A percentile compares a stretch with the other conserved stretches of the same genome.
phyloP scores from a whole-genome alignment of 176 grass and related monocot genomes.

The Stipa capillata region DNA sequence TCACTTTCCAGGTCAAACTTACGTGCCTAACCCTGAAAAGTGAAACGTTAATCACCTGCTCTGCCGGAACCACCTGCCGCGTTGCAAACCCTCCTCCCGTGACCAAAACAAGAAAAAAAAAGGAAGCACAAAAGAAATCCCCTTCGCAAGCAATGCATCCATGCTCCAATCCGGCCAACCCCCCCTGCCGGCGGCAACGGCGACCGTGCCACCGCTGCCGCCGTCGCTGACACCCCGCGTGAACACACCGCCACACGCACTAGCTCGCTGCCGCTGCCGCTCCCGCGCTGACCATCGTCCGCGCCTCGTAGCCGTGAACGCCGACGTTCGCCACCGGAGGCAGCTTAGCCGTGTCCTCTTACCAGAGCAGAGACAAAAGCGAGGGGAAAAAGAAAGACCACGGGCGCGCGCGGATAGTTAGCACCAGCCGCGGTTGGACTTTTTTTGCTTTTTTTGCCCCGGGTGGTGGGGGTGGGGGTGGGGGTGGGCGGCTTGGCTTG shows the following conservation, averaged over 20 bases:
- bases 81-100: neutral
- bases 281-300: neutral
- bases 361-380: conserved; percentile 3
- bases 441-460: neutral
- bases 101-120: neutral
- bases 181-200: neutral
- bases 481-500: neutral
- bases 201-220: neutral
- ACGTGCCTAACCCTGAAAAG: neutral
- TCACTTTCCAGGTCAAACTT: neutral
- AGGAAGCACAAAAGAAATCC: neutral
- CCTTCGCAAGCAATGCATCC: too few relatives aligned
- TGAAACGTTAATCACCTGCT: neutral
- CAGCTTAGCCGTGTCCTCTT: neutral
- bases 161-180: neutral
- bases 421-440: conserved; percentile 1
- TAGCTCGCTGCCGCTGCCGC: neutral
- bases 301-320: neutral
- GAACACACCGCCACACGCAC: neutral
- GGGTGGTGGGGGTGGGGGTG: neutral
- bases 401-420: neutral
- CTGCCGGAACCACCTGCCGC: neutral
- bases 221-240: neutral
- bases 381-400: conserved; percentile 24
- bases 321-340: neutral